Evolutionary conservation across 2,329 filamentous ascomycete genomes (phyloP).

Genomic region (Magnaporthiopsis incrustans): DNA sequence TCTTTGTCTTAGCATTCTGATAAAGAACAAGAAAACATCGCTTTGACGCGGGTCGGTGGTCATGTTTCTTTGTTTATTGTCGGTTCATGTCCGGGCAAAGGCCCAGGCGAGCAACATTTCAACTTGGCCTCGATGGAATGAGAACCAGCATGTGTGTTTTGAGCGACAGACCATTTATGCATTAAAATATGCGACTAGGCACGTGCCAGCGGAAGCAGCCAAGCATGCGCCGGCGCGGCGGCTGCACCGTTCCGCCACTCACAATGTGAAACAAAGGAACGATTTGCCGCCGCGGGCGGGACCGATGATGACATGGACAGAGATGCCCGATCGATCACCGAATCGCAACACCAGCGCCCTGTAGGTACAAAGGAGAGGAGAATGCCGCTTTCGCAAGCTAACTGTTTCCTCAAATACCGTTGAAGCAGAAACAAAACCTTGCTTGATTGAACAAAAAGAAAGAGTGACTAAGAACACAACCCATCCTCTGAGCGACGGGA

Average conservation of each 20-base stretch:
- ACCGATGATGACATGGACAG: slow-evolving; percentile 4
- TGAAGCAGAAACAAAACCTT: neutral
- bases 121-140: too few relatives aligned
- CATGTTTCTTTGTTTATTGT: neutral
- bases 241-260: neutral
- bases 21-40: neutral
- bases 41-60: neutral
- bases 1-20: neutral
- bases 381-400: neutral
- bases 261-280: neutral
- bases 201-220: neutral
- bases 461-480: neutral
- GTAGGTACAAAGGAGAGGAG: neutral
- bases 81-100: too few relatives aligned
- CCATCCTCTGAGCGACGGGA: too few relatives aligned
- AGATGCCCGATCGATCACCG: neutral
- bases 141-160: neutral
- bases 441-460: neutral
- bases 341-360: neutral
- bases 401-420: neutral
- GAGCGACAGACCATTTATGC: neutral
- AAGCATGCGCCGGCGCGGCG: neutral
- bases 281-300: neutral
- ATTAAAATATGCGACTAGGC: neutral
- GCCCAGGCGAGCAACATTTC: too few relatives aligned